Conservation (phyloP, 139 green algal species). For the Micractinium conductrix region DNA sequence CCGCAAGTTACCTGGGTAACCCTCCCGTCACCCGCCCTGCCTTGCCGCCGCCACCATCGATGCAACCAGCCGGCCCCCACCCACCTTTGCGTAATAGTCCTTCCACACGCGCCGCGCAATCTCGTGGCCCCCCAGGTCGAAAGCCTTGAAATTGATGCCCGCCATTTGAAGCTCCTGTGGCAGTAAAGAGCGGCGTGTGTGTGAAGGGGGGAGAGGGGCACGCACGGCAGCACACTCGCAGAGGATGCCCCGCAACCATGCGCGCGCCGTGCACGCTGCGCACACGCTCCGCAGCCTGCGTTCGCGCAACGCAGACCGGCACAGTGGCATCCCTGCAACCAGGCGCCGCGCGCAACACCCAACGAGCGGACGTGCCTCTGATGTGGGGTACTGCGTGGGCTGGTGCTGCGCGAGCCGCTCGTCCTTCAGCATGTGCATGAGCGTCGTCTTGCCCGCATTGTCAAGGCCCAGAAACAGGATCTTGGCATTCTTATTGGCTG, state of each 20-base stretch:
- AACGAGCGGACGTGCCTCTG: conserved; percentile 77
- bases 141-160: conserved; percentile 99
- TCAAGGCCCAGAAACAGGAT: conserved; percentile 99
- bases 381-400: conserved; percentile 98
- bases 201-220: too few species aligned
- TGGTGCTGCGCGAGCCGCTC: conserved; percentile 97
- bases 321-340: too few species aligned
- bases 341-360: too few species aligned
- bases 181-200: too few species aligned
- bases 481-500: conserved; percentile 99
- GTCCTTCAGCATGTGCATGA: conserved; percentile 99
- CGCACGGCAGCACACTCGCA: too few species aligned
- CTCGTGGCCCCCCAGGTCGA: conserved; percentile 99
- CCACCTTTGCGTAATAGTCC: conserved; percentile 98
- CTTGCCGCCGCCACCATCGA: too few species aligned
- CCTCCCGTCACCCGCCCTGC: too few species aligned
- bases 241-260: too few species aligned
- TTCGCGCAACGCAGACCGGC: too few species aligned
- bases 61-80: not conserved
- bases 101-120: conserved; percentile 98
- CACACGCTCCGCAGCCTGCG: too few species aligned
- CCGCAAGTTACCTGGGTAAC: too few species aligned
- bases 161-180: conserved; percentile 98
- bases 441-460: conserved; percentile 99
- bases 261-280: too few species aligned